Evolutionary conservation across 2,329 filamentous ascomycete genomes (phyloP).

Genomic region (Nannizziopsis arthrosporioides): DNA sequence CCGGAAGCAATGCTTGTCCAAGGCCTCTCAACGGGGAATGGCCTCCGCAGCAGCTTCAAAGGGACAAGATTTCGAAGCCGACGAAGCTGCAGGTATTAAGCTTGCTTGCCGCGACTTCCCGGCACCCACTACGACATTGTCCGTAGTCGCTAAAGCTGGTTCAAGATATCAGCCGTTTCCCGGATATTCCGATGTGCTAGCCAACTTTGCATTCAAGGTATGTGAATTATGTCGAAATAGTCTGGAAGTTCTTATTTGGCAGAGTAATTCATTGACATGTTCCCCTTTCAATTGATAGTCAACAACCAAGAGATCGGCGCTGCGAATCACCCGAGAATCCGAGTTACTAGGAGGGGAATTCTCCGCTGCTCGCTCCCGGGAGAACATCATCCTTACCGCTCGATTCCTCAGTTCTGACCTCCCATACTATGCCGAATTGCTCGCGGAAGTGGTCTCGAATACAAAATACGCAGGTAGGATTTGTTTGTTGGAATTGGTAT

Average conservation of each 20-base stretch:
- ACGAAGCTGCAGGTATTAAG: slow-evolving; percentile 80
- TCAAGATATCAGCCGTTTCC: slow-evolving; percentile 85
- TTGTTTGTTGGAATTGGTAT: neutral
- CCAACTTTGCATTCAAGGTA: slow-evolving; percentile 97
- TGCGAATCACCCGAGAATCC: slow-evolving; percentile 87
- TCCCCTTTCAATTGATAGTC: slow-evolving; percentile 45
- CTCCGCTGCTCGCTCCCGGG: slow-evolving; percentile 75
- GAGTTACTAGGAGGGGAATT: slow-evolving; percentile 92
- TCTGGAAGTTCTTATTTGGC: neutral
- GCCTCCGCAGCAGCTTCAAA: slow-evolving; percentile 56
- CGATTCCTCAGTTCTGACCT: slow-evolving; percentile 93
- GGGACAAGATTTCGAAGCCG: slow-evolving; percentile 76
- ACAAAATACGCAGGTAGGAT: slow-evolving; percentile 67
- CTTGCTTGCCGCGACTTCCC: slow-evolving; percentile 80
- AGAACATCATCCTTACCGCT: slow-evolving; percentile 83
- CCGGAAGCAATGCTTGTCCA: slow-evolving; percentile 48
- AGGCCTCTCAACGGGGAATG: slow-evolving; percentile 48
- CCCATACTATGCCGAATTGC: slow-evolving; percentile 91
- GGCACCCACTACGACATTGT: slow-evolving; percentile 80
- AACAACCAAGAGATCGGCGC: slow-evolving; percentile 72
- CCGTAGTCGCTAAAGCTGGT: slow-evolving; percentile 85
- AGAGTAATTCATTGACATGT: slow-evolving; percentile 10
- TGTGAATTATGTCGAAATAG: slow-evolving; percentile 17
- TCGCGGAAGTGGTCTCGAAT: slow-evolving; percentile 78
- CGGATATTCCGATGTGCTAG: slow-evolving; percentile 77